A percentile compares a stretch with the other conserved stretches of the same genome.
Evolutionary conservation across 345 rosid species (phyloP).

Genomic region (Populus nigra): DNA sequence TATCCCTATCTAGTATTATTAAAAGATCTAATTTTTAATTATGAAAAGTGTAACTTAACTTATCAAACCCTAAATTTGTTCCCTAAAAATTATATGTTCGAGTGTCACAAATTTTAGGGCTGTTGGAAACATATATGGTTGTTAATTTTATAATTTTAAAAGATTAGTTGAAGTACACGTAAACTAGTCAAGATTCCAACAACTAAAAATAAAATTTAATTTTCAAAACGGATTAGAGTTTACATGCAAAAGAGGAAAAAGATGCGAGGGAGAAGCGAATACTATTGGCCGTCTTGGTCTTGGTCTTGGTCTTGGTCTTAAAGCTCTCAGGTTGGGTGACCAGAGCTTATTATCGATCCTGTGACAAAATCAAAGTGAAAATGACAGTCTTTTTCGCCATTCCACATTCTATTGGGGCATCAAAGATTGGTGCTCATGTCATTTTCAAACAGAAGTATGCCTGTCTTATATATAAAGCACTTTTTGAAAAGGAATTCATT

Average conservation of each 20-base stretch:
- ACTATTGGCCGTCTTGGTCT: neutral
- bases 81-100: fast-evolving
- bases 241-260: neutral
- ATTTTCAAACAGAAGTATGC: neutral
- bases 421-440: neutral
- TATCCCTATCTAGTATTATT: too few relatives aligned
- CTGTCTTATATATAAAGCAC: too few relatives aligned
- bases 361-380: neutral
- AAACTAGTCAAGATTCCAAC: too few relatives aligned
- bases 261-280: neutral
- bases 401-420: neutral
- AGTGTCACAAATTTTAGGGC: fast-evolving
- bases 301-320: neutral
- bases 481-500: too few relatives aligned
- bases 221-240: too few relatives aligned
- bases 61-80: fast-evolving
- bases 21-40: too few relatives aligned
- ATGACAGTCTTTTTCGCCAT: neutral
- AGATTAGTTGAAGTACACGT: fast-evolving
- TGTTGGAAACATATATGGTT: fast-evolving
- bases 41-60: fast-evolving
- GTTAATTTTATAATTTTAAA: fast-evolving
- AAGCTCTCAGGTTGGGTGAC: neutral
- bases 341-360: fast-evolving
- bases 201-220: too few relatives aligned